These are phyloP conservation scores for Fraxinus velutina DNA, from an alignment of 305 asterid genomes.

Conservation along the genomic window DNA sequence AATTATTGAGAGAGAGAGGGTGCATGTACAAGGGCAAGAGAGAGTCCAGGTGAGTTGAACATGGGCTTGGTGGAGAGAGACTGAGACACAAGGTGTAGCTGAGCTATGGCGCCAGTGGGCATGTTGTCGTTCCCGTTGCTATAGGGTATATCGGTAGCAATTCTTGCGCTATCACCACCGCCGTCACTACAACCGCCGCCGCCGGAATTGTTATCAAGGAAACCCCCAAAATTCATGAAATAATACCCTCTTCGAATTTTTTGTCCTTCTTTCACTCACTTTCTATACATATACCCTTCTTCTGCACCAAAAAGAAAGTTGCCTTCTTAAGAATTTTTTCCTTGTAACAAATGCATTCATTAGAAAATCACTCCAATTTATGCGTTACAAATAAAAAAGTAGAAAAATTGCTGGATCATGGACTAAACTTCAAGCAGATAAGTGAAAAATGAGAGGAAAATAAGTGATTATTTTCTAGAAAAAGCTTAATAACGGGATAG, in stretches of 20 bases:
- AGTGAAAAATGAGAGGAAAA: neutral
- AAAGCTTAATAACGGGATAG: neutral
- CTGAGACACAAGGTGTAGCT: slow-evolving; percentile 52
- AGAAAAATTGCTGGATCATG: neutral
- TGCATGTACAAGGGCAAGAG: slow-evolving; percentile 51
- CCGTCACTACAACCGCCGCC: slow-evolving; percentile 24
- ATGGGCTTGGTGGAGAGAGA: slow-evolving; percentile 47
- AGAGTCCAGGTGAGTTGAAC: slow-evolving; percentile 30
- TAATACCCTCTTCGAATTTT: neutral
- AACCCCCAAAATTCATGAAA: slow-evolving; percentile 90
- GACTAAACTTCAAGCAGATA: neutral
- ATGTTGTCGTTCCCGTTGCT: slow-evolving; percentile 31
- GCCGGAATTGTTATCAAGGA: slow-evolving; percentile 51
- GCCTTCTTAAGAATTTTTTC: neutral
- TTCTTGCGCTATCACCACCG: slow-evolving; percentile 44
- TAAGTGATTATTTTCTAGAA: neutral
- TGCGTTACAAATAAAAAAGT: neutral
- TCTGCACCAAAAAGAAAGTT: neutral
- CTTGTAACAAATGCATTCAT: neutral
- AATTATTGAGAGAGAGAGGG: neutral
- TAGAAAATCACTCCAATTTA: neutral
- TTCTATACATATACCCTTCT: neutral
- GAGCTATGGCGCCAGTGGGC: slow-evolving; percentile 52
- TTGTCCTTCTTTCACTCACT: neutral
- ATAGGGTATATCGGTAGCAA: slow-evolving; percentile 45